A percentile compares a stretch with the other conserved stretches of the same genome.
Evolutionary conservation across 805 yeast species (phyloP).

Genomic region (Spathaspora arborariae): DNA sequence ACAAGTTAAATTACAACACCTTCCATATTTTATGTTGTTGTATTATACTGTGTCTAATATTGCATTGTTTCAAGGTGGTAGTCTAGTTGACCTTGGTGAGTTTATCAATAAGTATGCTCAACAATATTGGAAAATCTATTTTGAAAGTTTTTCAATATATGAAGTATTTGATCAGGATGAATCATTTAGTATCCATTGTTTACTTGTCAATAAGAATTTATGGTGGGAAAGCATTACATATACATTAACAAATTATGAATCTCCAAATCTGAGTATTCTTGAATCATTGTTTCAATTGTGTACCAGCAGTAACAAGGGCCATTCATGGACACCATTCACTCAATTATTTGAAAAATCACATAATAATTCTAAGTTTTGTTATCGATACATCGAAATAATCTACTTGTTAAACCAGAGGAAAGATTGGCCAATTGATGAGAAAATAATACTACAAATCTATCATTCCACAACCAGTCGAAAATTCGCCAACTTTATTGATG

Average conservation of each 20-base stretch:
- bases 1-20: not conserved
- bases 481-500: slow-evolving; percentile 37
- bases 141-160: slow-evolving; percentile 12
- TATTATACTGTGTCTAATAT: slow-evolving; percentile 9
- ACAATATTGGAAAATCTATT: slow-evolving; percentile 20
- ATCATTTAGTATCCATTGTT: slow-evolving; percentile 15
- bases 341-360: slow-evolving; percentile 3
- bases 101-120: slow-evolving; percentile 2
- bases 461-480: slow-evolving; percentile 25
- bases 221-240: slow-evolving; percentile 24
- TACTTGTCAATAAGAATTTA: slow-evolving; percentile 5
- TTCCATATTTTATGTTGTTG: slow-evolving; percentile 19
- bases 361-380: slow-evolving; percentile 12
- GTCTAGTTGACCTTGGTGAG: not conserved
- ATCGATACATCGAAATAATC: slow-evolving; percentile 26
- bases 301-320: not conserved
- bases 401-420: slow-evolving; percentile 20
- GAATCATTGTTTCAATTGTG: slow-evolving; percentile 9
- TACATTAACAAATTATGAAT: slow-evolving; percentile 10
- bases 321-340: slow-evolving; percentile 6
- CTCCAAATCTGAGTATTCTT: slow-evolving; percentile 2
- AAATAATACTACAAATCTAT: slow-evolving; percentile 26
- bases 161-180: not conserved
- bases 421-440: slow-evolving; percentile 34
- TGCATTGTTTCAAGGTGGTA: slow-evolving; percentile 2